phyloP scores from a whole-genome alignment of 495 filamentous ascomycete species.

The Aspergillus incahuasiensis region DNA sequence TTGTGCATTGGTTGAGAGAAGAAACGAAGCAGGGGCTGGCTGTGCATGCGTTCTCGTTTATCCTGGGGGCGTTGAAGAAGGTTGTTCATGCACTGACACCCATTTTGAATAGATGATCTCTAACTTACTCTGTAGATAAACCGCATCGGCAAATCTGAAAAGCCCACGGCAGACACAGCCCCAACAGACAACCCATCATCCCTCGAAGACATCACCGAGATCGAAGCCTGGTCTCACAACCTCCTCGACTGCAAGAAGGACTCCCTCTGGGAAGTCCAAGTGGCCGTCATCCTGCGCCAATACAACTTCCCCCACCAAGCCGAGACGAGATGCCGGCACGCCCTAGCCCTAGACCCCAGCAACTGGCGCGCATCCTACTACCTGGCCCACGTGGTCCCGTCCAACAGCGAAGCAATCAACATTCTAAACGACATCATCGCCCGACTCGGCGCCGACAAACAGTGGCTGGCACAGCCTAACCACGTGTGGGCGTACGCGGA shows the following conservation, averaged over 20 bases:
- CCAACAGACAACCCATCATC: not conserved
- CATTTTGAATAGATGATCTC: too few relatives aligned
- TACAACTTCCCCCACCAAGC: conserved; percentile 12
- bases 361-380: conserved; percentile 36
- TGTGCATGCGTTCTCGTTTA: conserved; percentile 15
- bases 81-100: conserved; percentile 11
- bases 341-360: conserved; percentile 29
- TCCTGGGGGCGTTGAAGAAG: conserved; percentile 12
- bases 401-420: conserved; percentile 23
- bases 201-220: conserved; percentile 11
- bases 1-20: conserved; percentile 17
- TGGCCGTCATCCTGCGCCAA: conserved; percentile 22
- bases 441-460: conserved; percentile 1
- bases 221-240: conserved; percentile 14
- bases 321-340: conserved; percentile 21
- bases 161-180: not conserved
- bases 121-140: conserved; percentile 2
- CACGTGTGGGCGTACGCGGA: conserved; percentile 8
- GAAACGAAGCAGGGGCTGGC: conserved; percentile 7
- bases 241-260: conserved; percentile 13
- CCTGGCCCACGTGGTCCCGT: conserved; percentile 23
- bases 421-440: conserved; percentile 17
- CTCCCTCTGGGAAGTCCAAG: conserved; percentile 35
- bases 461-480: conserved; percentile 5
- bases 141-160: not conserved